Evolutionary conservation across 441 rosid genomes (phyloP), one percentile per base, ranked within the genome.

Genomic region (Erysimum cheiri): DNA sequence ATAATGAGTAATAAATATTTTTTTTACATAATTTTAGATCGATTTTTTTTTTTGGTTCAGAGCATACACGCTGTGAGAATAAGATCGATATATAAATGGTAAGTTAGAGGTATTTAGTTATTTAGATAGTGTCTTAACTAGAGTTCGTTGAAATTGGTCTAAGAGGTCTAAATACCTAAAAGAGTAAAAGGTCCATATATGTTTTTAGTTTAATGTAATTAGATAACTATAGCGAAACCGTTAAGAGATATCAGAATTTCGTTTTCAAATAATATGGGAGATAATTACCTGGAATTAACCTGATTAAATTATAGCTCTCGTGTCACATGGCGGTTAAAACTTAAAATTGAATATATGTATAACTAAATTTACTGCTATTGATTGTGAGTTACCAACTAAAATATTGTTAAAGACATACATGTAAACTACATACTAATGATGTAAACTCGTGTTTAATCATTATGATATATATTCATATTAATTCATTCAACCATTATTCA

Each of bases 381-480:
- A 76, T 59, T 41, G 64, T 43, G 76, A 76, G 72, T 59, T 76
- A 70, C 76, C 72, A 76, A 65, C 79, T 52, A 31, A 64, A 64
- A 64, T 76, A 41, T 65, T 52, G 69, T 70, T 70, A 76, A 76
- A 17, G 47, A 57, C 36, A 43, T 68, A 57, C 48, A 40, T 49
- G 62, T 56, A n/a, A 69, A 69, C 47, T 61, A 53, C 35, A 44
- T 17, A 37, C 58, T 52, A 67, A 68, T 43, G 74, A 69, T 55
- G 54, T 44, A 40, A 61, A 60, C 53, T 50, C 33, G 39, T 44
- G 56, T 35, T 68, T 61, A 58, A 74, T 75, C 52, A 62, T 69
- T 55, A 19, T 73, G 39, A 39, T 31, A 47, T 1, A 22, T 28
- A n/a, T n/a, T n/a, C n/a, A n/a, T n/a, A n/a, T n/a, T n/a, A n/a